phyloP scores from a whole-genome alignment of 768 basidiomycete genomes.

The Psilocybe cubensis region DNA sequence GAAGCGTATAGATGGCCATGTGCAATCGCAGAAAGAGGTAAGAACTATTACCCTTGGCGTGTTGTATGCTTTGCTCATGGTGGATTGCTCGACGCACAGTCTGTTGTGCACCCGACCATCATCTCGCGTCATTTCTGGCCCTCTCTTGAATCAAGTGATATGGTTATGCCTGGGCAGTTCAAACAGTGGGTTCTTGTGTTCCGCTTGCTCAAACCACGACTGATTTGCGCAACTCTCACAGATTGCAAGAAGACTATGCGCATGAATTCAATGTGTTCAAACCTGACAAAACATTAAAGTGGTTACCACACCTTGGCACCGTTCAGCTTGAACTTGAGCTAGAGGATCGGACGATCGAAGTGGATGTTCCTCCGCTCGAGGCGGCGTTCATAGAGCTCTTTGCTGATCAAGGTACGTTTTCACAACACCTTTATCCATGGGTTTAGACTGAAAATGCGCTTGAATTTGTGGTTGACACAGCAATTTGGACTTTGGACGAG shows the following conservation, averaged over 20 bases:
- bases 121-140: conserved; percentile 98
- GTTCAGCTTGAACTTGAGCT: conserved; percentile 82
- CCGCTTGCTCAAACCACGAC: not conserved
- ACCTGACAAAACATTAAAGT: conserved; percentile 89
- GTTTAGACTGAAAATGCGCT: not conserved
- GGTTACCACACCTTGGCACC: conserved; percentile 89
- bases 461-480: conserved; percentile 37
- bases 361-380: conserved; percentile 85
- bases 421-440: not conserved
- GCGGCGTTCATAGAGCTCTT: conserved; percentile 92
- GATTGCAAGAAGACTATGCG: conserved; percentile 77
- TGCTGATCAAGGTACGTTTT: conserved; percentile 58
- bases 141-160: conserved; percentile 67
- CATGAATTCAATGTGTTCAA: conserved; percentile 82
- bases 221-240: conserved; percentile 27
- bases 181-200: conserved; percentile 54
- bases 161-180: conserved; percentile 87
- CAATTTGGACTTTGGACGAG: conserved; percentile 72
- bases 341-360: conserved; percentile 75
- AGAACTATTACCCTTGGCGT: conserved; percentile 21
- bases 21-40: conserved; percentile 76
- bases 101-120: conserved; percentile 83
- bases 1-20: conserved; percentile 83
- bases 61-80: not conserved
- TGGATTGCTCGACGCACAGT: conserved; percentile 42